Base-by-base conservation (phyloP, 1,284 basidiomycete genomes). In the Exobasidium rhododendri region DNA sequence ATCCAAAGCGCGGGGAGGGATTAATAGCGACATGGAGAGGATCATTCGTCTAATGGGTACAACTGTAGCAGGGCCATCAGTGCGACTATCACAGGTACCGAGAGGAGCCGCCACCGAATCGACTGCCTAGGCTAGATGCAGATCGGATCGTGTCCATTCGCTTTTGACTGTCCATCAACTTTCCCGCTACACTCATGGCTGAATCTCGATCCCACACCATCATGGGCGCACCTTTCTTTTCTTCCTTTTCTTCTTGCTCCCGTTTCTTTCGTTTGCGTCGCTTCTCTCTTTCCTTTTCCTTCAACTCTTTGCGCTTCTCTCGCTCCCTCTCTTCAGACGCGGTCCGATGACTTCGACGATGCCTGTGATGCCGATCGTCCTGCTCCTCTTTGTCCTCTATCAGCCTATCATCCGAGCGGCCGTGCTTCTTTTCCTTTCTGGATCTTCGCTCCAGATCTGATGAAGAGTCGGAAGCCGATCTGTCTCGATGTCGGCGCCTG, bases 201-300 rank as follows among this genome's bases (percentile, higher is more conserved):
- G 56, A 30, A 26, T 62, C 61, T 28, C 57, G 26, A 50, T 62
- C 61, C 61, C 61, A 62, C 31, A 62, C 24, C 56, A 59, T 51
- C 11, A 45, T 45, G 30, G 28, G n/a, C 2, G 61, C 61, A 22
- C 52, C 50, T 28, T 60, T 32, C 58, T 59, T 60, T 61, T 61
- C 59, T 58, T 28, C 4, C 13, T 22, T 44, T 29, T 61, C 59
- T 43, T 61, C 59, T 43, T 59, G 22, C 14, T 61, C 55, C 13
- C 26, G 45, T 29, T 50, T 29, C 13, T 14, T 58, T 14, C 31
- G n/a, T 22, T 47, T 46, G 17, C 26, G 7, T 58, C 45, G 7
- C 28, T 20, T 35, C 20, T 60, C 45, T 11, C 50, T 31, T 35
- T 59, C 56, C 24, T 22, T 31, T n/a, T 44, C 35, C 5, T 53